Base-by-base conservation (phyloP, 352 stramenopile genomes). In the Pythium coloratum region DNA sequence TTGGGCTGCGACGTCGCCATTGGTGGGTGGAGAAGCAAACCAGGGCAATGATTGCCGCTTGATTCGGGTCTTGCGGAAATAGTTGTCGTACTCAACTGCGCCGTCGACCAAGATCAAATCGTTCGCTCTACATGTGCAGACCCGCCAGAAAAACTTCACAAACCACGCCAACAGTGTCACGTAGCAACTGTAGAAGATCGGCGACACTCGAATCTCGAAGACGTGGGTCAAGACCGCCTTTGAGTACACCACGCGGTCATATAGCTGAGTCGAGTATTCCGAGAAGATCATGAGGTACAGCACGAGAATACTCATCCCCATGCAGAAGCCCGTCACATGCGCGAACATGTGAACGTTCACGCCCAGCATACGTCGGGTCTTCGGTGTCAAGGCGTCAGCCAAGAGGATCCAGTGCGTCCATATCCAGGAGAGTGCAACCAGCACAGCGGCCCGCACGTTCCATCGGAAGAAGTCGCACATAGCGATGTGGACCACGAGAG, bases 161-260 rank as follows among this genome's bases (percentile, higher is more conserved):
- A 20, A 36, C 28, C 56, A 62, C 6, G 46, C 26, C 26, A 72
- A 24, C 0, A 61, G 32, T 3, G 59, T 73, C n/a, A 38, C 38
- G 28, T 62, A 69, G 32, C 56, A 69, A 26, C 61, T 69, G 61
- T 58, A 66, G 34, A 69, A 73, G 18, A 69, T 20, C 32, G 61
- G 56, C 4, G 57, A 42, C 12, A 73, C 54, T 1, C 61, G 55
- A 47, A 73, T 40, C 49, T 65, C 55, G n/a, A 60, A 28, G 8
- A 24, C 26, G 20, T 32, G 20, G 18, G 42, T 44, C 24, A 58
- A 9, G 9, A 66, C 24, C 18, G 3, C 38, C 26, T n/a, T 42
- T 6, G 32, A 13, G 34, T 26, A 59, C 1, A 62, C 0, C 8
- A 55, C 42, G 16, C 56, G 42, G 18, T 62, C 56, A 24, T 54